These are phyloP conservation scores for Fusarium pilosicola DNA, from an alignment of 2,329 filamentous ascomycete species.

Conservation along the genomic window DNA sequence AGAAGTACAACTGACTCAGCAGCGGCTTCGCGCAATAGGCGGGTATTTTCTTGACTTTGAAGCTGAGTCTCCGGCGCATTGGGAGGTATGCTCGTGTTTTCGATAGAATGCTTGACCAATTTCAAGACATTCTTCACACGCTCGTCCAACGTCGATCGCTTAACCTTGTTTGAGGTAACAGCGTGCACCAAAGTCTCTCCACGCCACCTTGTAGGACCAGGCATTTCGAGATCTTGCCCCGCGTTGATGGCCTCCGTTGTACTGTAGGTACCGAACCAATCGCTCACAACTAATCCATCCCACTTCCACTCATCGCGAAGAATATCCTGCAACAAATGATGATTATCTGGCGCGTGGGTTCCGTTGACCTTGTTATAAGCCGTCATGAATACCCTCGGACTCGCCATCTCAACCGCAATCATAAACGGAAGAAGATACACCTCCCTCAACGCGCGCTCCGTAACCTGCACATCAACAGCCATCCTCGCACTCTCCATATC, in stretches of 20 bases:
- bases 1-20: neutral
- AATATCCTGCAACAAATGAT: neutral
- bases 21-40: neutral
- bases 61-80: neutral
- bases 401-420: neutral
- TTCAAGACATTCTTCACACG: neutral
- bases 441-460: neutral
- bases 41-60: fast-evolving
- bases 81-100: neutral
- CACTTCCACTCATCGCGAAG: slow-evolving; percentile 2
- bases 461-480: slow-evolving; percentile 8
- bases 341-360: neutral
- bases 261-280: neutral
- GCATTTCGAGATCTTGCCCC: slow-evolving; percentile 3
- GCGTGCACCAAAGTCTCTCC: neutral
- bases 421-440: slow-evolving; percentile 5
- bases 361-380: neutral
- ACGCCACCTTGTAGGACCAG: neutral
- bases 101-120: neutral
- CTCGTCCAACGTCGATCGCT: neutral
- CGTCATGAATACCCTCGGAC: neutral
- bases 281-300: neutral
- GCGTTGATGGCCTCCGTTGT: neutral
- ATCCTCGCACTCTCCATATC: slow-evolving; percentile 27
- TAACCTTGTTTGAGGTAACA: neutral